Percentiles rank a stretch among this genome's conserved stretches.
phyloP scores from a whole-genome alignment of 2,329 filamentous ascomycete genomes.

The Ophiostoma angusticollis region DNA sequence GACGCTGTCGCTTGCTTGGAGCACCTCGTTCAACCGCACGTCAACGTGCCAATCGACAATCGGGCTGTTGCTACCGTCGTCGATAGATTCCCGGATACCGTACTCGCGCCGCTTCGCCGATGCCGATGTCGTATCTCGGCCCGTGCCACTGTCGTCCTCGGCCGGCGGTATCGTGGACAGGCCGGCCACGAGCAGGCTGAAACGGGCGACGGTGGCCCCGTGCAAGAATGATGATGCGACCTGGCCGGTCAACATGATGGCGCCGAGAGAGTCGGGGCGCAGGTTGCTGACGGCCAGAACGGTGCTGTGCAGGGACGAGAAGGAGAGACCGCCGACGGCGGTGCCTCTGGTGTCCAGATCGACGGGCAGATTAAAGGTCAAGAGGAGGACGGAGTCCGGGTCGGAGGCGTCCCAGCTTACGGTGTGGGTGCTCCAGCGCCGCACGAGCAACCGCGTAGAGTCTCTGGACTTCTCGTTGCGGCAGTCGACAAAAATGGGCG shows the following conservation, averaged over 20 bases:
- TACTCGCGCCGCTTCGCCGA: too few species aligned
- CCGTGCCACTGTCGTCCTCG: neutral
- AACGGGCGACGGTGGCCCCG: neutral
- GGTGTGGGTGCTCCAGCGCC: neutral
- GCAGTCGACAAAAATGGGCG: conserved; percentile 9
- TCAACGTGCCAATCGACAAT: conserved; percentile 9
- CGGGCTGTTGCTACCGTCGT: neutral
- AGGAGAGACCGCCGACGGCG: conserved; percentile 5
- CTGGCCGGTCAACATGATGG: conserved; percentile 2
- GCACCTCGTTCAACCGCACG: neutral
- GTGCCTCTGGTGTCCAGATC: neutral
- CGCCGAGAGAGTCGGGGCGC: neutral
- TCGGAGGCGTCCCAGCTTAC: neutral
- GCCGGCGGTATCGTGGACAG: neutral
- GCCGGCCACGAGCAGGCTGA: conserved; percentile 3
- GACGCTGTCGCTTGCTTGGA: too few species aligned
- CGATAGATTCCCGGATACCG: too few species aligned
- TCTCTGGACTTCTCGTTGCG: conserved; percentile 3
- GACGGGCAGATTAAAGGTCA: conserved; percentile 8
- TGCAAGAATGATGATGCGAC: too few species aligned
- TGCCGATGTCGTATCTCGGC: neutral
- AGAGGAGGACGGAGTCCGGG: conserved; percentile 1
- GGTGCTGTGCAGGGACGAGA: conserved; percentile 7
- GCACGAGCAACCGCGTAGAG: neutral
- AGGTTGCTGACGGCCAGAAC: conserved; percentile 4